These are phyloP conservation scores for Nissolia schottii DNA, from an alignment of 306 rosid species.

Conservation along the genomic window DNA sequence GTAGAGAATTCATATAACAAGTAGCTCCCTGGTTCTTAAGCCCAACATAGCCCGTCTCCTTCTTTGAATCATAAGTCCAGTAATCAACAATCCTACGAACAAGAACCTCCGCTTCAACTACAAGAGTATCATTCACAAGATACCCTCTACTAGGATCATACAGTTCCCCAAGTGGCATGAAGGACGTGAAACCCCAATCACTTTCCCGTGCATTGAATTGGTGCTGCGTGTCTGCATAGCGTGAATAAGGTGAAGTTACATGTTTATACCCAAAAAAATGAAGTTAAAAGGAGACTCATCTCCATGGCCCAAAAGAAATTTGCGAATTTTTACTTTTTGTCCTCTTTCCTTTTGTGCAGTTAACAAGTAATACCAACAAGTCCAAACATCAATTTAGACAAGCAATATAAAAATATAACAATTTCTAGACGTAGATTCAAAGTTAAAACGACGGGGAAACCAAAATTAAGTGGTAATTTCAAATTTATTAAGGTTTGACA, in stretches of 20 bases:
- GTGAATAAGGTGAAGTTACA: conserved; percentile 26
- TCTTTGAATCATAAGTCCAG: conserved; percentile 83
- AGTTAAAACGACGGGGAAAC: neutral
- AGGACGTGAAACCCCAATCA: conserved; percentile 96
- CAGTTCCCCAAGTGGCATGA: conserved; percentile 83
- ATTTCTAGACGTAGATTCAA: neutral
- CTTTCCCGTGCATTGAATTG: conserved; percentile 90
- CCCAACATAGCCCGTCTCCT: conserved; percentile 91
- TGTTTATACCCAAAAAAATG: neutral
- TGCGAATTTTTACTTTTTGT: neutral
- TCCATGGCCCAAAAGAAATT: neutral
- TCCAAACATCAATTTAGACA: conserved; percentile 4
- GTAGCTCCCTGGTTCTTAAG: conserved; percentile 96
- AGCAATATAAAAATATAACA: neutral
- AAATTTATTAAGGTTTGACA: neutral
- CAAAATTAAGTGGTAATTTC: conserved; percentile 10
- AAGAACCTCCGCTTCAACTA: conserved; percentile 83
- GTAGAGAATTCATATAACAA: conserved; percentile 88
- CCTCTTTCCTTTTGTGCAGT: neutral
- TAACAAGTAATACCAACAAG: conserved; percentile 2
- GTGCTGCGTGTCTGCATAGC: conserved; percentile 75
- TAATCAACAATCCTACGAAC: conserved; percentile 82
- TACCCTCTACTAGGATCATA: conserved; percentile 80
- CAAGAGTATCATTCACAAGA: conserved; percentile 65
- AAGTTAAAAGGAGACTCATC: neutral